Evolutionary conservation across 305 asterid species (phyloP).

Genomic region (Lippia alba): DNA sequence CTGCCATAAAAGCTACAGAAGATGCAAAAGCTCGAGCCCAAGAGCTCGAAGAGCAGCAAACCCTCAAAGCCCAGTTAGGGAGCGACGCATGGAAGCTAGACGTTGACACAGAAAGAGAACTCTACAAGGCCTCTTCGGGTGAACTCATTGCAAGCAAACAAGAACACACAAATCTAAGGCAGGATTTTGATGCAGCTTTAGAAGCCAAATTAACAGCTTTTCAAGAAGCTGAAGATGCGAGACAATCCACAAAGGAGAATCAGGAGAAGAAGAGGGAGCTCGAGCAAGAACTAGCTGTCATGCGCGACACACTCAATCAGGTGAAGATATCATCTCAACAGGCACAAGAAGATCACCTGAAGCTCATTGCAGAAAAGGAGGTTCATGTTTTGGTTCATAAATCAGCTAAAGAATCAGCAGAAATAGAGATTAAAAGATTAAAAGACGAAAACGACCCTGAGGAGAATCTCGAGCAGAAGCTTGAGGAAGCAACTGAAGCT

Average conservation of each 20-base stretch:
- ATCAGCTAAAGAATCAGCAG: constrained; percentile 59
- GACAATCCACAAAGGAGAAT: constrained; percentile 45
- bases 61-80: constrained; percentile 48
- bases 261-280: constrained; percentile 50
- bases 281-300: constrained; percentile 49
- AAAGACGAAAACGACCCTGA: constrained; percentile 48
- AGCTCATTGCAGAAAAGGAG: constrained; percentile 62
- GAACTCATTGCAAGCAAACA: constrained; percentile 70
- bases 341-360: constrained; percentile 67
- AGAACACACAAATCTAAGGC: constrained; percentile 73
- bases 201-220: constrained; percentile 70
- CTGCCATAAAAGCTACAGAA: constrained; percentile 67
- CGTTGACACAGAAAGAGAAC: constrained; percentile 64
- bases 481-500: constrained; percentile 64
- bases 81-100: constrained; percentile 68
- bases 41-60: constrained; percentile 62
- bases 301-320: constrained; percentile 52
- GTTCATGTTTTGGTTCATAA: constrained; percentile 53
- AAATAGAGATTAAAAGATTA: constrained; percentile 45
- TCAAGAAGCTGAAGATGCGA: constrained; percentile 70
- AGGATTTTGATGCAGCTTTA: constrained; percentile 76
- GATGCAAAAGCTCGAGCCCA: constrained; percentile 51
- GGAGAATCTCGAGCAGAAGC: constrained; percentile 54
- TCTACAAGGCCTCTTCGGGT: constrained; percentile 63
- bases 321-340: constrained; percentile 58